These are phyloP conservation scores for Aaosphaeria arxii DNA, from an alignment of 2,329 filamentous ascomycete species.

Conservation along the genomic window DNA sequence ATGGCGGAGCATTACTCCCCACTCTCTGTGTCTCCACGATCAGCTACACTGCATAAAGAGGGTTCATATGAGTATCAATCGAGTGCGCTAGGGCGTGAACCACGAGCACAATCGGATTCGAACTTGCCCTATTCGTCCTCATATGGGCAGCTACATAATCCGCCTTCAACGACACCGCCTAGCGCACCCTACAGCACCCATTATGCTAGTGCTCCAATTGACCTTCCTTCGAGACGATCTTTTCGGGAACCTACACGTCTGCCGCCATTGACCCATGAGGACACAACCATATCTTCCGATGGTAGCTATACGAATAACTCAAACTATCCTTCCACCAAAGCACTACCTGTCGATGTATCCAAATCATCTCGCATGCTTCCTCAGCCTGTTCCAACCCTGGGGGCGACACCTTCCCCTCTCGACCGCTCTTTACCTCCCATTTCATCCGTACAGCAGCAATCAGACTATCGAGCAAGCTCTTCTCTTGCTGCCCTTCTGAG, in stretches of 20 bases:
- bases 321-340: conserved; percentile 7
- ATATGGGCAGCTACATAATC: conserved; percentile 14
- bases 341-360: conserved; percentile 21
- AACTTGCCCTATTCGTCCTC: conserved; percentile 14
- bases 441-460: conserved; percentile 14
- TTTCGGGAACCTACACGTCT: conserved; percentile 25
- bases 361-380: conserved; percentile 37
- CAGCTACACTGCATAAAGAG: conserved; percentile 24
- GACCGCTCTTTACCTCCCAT: conserved; percentile 21
- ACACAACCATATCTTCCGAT: conserved; percentile 40
- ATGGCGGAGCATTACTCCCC: conserved; percentile 33
- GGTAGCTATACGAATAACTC: conserved; percentile 13
- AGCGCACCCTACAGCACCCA: conserved; percentile 12
- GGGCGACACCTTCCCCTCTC: conserved; percentile 25
- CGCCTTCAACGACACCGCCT: conserved; percentile 17
- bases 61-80: conserved; percentile 17
- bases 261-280: conserved; percentile 37
- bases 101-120: conserved; percentile 16
- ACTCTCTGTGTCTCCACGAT: conserved; percentile 31
- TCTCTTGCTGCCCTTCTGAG: conserved; percentile 36
- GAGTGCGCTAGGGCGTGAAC: conserved; percentile 16
- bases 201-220: conserved; percentile 17
- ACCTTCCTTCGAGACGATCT: conserved; percentile 30
- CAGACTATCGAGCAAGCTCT: conserved; percentile 30
- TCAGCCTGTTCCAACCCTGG: conserved; percentile 33